Percentiles rank a stretch among this genome's conserved stretches.
phyloP scores from a whole-genome alignment of 441 rosid genomes.

The Pelargonium cotyledonis region DNA sequence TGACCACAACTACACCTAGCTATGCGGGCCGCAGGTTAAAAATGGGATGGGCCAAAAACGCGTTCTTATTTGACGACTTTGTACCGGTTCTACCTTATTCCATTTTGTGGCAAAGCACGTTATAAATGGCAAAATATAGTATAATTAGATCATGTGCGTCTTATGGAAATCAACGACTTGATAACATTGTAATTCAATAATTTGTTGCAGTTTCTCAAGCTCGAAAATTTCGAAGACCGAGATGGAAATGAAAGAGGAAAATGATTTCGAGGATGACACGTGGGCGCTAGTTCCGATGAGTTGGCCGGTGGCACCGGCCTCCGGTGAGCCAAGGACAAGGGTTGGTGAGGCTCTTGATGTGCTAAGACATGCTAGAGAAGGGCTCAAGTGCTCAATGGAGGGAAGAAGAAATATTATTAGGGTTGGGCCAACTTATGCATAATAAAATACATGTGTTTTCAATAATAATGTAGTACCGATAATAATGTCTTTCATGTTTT shows the following conservation, averaged over 20 bases:
- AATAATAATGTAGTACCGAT: neutral
- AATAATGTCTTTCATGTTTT: neutral
- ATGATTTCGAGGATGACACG: slow-evolving; percentile 29
- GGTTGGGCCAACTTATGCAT: slow-evolving; percentile 28
- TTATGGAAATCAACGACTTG: neutral
- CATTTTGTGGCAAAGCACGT: too few species aligned
- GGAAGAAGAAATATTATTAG: slow-evolving; percentile 28
- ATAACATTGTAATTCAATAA: neutral
- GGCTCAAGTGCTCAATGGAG: slow-evolving; percentile 35
- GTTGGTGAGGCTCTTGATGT: slow-evolving; percentile 46
- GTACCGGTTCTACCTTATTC: too few species aligned
- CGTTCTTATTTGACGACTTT: too few species aligned
- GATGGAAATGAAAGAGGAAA: slow-evolving; percentile 17
- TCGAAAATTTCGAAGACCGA: slow-evolving; percentile 8
- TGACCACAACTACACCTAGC: too few species aligned
- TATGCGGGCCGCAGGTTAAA: too few species aligned
- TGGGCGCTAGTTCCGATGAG: slow-evolving; percentile 37
- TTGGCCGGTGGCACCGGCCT: slow-evolving; percentile 10
- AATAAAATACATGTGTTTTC: neutral
- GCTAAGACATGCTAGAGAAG: slow-evolving; percentile 43
- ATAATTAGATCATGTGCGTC: too few species aligned
- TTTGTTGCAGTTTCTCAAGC: slow-evolving; percentile 22
- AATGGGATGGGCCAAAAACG: too few species aligned
- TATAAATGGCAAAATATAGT: too few species aligned
- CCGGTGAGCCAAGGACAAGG: slow-evolving; percentile 23